These are phyloP conservation scores for Neofusicoccum laricinum DNA, from an alignment of 2,329 filamentous ascomycete genomes.

Conservation along the genomic window DNA sequence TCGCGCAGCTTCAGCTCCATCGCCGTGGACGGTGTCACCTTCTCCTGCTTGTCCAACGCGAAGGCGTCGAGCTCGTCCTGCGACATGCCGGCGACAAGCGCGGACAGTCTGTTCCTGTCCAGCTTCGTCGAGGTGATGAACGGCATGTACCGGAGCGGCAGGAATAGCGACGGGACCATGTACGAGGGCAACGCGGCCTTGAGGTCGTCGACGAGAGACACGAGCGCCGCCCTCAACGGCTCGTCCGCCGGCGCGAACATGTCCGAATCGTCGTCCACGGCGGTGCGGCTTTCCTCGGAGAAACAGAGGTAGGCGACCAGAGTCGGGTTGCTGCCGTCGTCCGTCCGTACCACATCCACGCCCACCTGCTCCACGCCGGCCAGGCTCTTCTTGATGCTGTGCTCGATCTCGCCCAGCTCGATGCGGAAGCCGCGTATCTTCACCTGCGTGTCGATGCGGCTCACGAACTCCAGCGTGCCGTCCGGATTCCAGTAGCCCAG, in stretches of 20 bases:
- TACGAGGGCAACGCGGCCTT: slow-evolving; percentile 29
- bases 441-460: slow-evolving; percentile 34
- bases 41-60: neutral
- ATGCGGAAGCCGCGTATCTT: slow-evolving; percentile 45
- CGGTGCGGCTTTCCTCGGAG: neutral
- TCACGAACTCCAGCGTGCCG: slow-evolving; percentile 36
- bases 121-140: slow-evolving; percentile 36
- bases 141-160: slow-evolving; percentile 36
- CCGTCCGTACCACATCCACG: neutral
- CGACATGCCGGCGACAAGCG: neutral
- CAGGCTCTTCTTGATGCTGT: slow-evolving; percentile 32
- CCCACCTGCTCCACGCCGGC: neutral
- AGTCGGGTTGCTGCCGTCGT: neutral
- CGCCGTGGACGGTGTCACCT: slow-evolving; percentile 14
- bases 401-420: slow-evolving; percentile 47
- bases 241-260: neutral
- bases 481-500: slow-evolving; percentile 31
- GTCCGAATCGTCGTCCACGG: neutral
- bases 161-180: slow-evolving; percentile 41
- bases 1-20: slow-evolving; percentile 18
- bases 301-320: neutral
- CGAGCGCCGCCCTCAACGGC: neutral
- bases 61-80: neutral
- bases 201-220: slow-evolving; percentile 15
- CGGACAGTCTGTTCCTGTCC: slow-evolving; percentile 26